Conservation (phyloP, 441 rosid species). For the Isatis lusitanica region DNA sequence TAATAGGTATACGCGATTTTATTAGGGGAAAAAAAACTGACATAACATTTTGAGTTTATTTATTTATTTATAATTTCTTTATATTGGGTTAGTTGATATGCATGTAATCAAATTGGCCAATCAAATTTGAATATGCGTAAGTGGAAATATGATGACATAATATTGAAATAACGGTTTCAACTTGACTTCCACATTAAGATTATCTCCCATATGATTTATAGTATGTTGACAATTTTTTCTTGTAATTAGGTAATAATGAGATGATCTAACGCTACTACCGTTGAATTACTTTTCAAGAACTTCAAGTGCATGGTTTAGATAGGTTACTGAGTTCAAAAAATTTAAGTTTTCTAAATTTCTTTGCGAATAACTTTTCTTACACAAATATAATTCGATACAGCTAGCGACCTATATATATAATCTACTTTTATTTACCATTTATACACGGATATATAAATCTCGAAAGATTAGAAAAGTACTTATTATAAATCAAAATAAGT, state of each 20-base stretch:
- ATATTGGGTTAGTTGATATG: slow-evolving; percentile 5
- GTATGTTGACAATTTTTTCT: neutral
- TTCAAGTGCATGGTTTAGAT: neutral
- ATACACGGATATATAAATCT: neutral
- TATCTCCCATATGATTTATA: neutral
- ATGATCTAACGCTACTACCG: slow-evolving; percentile 12
- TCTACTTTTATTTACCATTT: neutral
- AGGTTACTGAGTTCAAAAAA: neutral
- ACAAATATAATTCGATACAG: neutral
- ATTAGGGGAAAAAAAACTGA: neutral
- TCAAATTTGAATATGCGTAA: neutral
- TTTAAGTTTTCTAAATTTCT: neutral
- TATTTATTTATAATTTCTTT: neutral
- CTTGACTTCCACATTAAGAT: slow-evolving; percentile 17
- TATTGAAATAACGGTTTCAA: slow-evolving; percentile 22
- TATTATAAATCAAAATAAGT: neutral
- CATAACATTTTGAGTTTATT: neutral
- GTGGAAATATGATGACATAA: slow-evolving; percentile 17
- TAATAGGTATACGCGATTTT: neutral
- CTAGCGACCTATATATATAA: neutral
- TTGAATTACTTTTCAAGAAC: slow-evolving; percentile 15
- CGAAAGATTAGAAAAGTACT: neutral
- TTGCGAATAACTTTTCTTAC: neutral
- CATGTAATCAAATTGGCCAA: slow-evolving; percentile 2
- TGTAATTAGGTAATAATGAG: slow-evolving; percentile 31